Evolutionary conservation across 2,329 filamentous ascomycete species (phyloP).

Genomic region (Fusarium hainanense): DNA sequence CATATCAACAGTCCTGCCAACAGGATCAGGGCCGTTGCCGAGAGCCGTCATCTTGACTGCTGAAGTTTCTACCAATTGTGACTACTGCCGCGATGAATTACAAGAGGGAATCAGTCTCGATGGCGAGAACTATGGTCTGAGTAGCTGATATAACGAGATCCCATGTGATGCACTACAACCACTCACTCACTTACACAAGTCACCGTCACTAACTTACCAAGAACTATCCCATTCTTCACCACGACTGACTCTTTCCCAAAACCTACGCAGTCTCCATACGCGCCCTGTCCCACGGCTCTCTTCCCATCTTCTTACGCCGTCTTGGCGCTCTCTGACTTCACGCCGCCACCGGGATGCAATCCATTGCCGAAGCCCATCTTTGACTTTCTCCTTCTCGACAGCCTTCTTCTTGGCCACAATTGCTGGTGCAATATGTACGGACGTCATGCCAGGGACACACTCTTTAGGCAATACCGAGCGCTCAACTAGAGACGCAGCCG

Average conservation of each 20-base stretch:
- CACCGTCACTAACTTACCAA: slow-evolving; percentile 36
- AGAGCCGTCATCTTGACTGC: neutral
- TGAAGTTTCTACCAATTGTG: slow-evolving; percentile 4
- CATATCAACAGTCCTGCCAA: slow-evolving; percentile 36
- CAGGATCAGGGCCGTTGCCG: slow-evolving; percentile 4
- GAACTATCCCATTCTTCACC: slow-evolving; percentile 48
- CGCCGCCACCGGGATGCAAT: slow-evolving; percentile 68
- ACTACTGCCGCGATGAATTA: slow-evolving; percentile 3
- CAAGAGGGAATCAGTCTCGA: neutral
- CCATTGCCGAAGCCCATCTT: slow-evolving; percentile 74
- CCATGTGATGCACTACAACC: neutral
- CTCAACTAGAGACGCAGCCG: slow-evolving; percentile 68
- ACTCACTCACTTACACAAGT: slow-evolving; percentile 2
- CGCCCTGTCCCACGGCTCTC: slow-evolving; percentile 64
- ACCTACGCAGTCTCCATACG: slow-evolving; percentile 71
- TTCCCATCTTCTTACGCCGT: slow-evolving; percentile 60
- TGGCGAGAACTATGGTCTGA: neutral
- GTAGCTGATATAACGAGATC: neutral
- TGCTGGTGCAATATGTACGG: slow-evolving; percentile 64
- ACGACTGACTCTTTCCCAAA: slow-evolving; percentile 71
- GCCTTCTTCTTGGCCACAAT: slow-evolving; percentile 71
- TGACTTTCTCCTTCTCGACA: slow-evolving; percentile 74
- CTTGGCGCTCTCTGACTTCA: slow-evolving; percentile 62
- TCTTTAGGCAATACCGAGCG: slow-evolving; percentile 73
- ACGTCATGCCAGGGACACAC: slow-evolving; percentile 62